phyloP scores from a whole-genome alignment of 805 yeast species.

The Candida montana region DNA sequence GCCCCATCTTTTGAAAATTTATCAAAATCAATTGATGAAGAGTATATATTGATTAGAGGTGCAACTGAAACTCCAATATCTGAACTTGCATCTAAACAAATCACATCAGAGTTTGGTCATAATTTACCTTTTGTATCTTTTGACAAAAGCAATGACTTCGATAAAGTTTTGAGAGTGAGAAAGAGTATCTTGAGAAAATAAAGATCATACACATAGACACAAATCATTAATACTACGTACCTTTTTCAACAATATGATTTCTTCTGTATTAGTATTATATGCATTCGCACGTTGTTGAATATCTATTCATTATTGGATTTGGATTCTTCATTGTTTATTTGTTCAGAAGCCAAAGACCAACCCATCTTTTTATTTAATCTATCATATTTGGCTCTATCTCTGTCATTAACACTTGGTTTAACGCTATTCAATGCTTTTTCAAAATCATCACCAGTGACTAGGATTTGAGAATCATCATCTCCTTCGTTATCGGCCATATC shows the following conservation, averaged over 20 bases:
- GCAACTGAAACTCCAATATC: constrained; percentile 60
- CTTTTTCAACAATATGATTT: constrained; percentile 14
- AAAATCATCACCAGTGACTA: constrained; percentile 65
- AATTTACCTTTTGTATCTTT: constrained; percentile 42
- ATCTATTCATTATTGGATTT: constrained; percentile 5
- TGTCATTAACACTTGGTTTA: constrained; percentile 86
- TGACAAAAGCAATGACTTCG: constrained; percentile 36
- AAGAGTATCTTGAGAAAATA: constrained; percentile 48
- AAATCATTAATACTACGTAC: too few species aligned
- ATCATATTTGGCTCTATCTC: constrained; percentile 74
- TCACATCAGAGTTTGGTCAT: constrained; percentile 15
- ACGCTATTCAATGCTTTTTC: constrained; percentile 64
- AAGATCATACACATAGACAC: too few species aligned
- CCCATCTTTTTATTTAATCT: constrained; percentile 68
- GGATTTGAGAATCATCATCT: constrained; percentile 37
- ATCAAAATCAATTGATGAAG: constrained; percentile 18
- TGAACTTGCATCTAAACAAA: constrained; percentile 35
- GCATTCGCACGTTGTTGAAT: not conserved
- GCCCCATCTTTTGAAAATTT: constrained; percentile 35
- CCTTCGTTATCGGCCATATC: constrained; percentile 41
- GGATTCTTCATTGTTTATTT: constrained; percentile 13
- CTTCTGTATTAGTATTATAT: constrained; percentile 1
- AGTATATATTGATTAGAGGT: constrained; percentile 48
- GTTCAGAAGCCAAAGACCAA: constrained; percentile 47
- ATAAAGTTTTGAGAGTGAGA: constrained; percentile 54